phyloP scores from a whole-genome alignment of 2,329 filamentous ascomycete genomes.

The Keithomyces neogunnii region DNA sequence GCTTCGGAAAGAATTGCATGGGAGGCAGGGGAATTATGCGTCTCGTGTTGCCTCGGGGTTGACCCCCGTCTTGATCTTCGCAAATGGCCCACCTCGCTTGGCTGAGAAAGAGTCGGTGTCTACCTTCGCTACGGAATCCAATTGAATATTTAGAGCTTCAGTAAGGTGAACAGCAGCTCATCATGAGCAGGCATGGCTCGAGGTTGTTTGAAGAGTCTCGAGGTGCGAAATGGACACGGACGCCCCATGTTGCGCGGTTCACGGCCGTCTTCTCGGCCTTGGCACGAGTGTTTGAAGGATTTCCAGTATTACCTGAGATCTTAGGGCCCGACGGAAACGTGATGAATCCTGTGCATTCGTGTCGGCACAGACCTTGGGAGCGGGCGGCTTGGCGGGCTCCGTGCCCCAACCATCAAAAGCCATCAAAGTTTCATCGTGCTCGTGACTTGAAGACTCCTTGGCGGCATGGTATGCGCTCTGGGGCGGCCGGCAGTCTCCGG shows the following conservation, averaged over 20 bases:
- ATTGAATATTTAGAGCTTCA: too few relatives aligned
- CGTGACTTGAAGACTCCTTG: too few relatives aligned
- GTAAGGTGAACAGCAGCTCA: too few relatives aligned
- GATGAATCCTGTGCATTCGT: neutral
- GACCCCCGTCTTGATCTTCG: too few relatives aligned
- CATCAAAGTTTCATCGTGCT: too few relatives aligned
- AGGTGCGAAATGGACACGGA: neutral
- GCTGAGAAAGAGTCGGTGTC: too few relatives aligned
- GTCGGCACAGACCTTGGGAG: neutral
- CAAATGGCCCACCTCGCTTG: too few relatives aligned
- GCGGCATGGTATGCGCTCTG: too few relatives aligned
- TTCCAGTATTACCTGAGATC: neutral
- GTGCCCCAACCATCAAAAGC: neutral
- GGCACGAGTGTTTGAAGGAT: neutral
- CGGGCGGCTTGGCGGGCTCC: neutral
- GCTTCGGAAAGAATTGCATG: neutral
- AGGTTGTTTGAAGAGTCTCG: neutral
- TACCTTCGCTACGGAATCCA: too few relatives aligned
- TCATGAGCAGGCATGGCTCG: too few relatives aligned
- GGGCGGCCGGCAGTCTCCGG: too few relatives aligned
- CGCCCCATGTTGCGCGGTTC: neutral
- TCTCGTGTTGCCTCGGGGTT: too few relatives aligned
- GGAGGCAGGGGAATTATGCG: neutral
- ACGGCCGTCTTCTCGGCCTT: slow-evolving; percentile 2
- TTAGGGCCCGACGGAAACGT: neutral